Base-by-base conservation (phyloP, 805 yeast species). In the Candida boidinii region DNA sequence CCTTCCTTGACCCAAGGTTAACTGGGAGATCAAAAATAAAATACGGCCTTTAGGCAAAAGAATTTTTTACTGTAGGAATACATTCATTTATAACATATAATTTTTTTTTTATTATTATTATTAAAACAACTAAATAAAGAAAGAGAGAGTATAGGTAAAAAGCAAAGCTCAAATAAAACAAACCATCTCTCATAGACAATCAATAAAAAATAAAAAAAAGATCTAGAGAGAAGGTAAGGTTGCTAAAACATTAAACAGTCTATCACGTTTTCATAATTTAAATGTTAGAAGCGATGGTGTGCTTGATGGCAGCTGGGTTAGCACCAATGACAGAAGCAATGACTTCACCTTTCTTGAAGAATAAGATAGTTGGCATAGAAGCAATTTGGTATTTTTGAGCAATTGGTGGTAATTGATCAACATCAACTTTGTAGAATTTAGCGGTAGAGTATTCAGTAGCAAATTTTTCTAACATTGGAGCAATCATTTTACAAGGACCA, bases 401-500 rank as follows among this genome's bases (percentile, higher is more conserved):
- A 50, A 88, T 75, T 20, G 73, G 76, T 26, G 78, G 75, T 45
- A 84, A 70, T 58, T 78, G 78, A 56, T 92, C 97, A 42, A 88
- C 95, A 54, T 90, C 97, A 35, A 92, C 76, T 72, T 90, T 87
- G 74, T 73, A 70, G 73, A 92, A 90, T 48, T 69, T 73, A 48
- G 80, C 85, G 34, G 66, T 61, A 19, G 77, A 43, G 73, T 78
- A 79, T 58, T 78, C 74, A 29, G 61, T 58, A 27, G 87, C 66
- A 53, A 88, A 79, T 60, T 81, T 80, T 55, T 88, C 95, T 48
- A 90, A 66, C 66, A 85, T 66, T 49, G 98, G 98, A 35, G 96
- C 88, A 63, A 92, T 81, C 77, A 84, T 84, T 73, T 90, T 92
- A 72, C 98, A 90, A 41, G 98, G 97, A 48, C 96, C 96, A 64